A percentile compares a stretch with the other conserved stretches of the same genome.
Evolutionary conservation across 306 rosid genomes (phyloP).

Genomic region (Lupinus albus): DNA sequence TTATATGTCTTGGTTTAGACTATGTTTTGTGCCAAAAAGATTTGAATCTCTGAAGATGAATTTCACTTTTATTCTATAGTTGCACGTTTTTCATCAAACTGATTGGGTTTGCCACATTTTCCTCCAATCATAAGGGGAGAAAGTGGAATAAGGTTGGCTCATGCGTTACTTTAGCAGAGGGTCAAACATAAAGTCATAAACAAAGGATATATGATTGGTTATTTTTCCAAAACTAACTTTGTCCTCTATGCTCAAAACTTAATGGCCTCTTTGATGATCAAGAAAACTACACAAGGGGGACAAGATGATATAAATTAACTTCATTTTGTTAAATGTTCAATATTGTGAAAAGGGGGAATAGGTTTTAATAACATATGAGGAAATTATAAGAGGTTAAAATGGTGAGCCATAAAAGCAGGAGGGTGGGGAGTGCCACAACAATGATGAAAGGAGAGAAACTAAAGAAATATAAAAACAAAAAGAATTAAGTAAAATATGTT

Average conservation of each 20-base stretch:
- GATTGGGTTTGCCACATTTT: conserved; percentile 44
- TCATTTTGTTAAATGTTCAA: not conserved
- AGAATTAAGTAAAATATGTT: conserved; percentile 41
- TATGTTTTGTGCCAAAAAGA: conserved; percentile 58
- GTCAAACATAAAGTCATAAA: conserved; percentile 69
- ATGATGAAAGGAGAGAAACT: conserved; percentile 47
- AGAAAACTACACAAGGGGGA: not conserved
- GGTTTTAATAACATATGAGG: no score
- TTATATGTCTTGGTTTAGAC: conserved; percentile 48
- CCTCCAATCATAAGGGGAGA: conserved; percentile 47
- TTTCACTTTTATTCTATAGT: no score
- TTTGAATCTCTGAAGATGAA: conserved; percentile 57
- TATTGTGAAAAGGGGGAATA: no score
- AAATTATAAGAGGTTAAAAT: not conserved
- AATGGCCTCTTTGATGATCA: conserved; percentile 14
- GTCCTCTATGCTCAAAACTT: conserved; percentile 40
- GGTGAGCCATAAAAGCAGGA: conserved; percentile 30
- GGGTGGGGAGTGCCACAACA: conserved; percentile 41
- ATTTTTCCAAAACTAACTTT: conserved; percentile 40
- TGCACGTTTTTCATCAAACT: conserved; percentile 46
- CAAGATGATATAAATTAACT: not conserved
- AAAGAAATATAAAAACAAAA: conserved; percentile 49
- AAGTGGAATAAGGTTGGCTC: conserved; percentile 66
- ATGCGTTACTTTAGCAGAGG: conserved; percentile 59
- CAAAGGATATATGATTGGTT: conserved; percentile 40